Evolutionary conservation across 2,329 filamentous ascomycete genomes (phyloP).

Genomic region (Colletotrichum liaoningense): DNA sequence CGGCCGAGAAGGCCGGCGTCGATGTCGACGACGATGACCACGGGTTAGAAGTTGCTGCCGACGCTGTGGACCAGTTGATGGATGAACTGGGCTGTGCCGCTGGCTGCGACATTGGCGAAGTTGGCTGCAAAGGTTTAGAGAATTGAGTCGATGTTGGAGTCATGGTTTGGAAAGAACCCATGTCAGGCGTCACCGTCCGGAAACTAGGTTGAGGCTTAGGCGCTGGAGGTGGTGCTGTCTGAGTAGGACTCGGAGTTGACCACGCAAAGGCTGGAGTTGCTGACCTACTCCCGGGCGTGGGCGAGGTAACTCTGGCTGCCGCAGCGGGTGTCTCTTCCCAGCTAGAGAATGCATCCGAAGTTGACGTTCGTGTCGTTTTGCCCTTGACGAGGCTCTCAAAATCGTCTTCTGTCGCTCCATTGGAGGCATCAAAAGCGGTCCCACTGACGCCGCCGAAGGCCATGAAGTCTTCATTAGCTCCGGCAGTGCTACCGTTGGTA

Average conservation of each 20-base stretch:
- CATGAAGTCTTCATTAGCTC: constrained; percentile 74
- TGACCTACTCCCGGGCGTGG: constrained; percentile 47
- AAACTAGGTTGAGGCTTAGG: constrained; percentile 57
- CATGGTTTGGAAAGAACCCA: constrained; percentile 65
- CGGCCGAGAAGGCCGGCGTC: constrained; percentile 25
- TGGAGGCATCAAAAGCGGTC: constrained; percentile 63
- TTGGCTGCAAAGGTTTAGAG: constrained; percentile 68
- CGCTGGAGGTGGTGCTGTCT: constrained; percentile 43
- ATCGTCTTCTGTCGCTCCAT: constrained; percentile 73
- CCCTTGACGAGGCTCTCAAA: constrained; percentile 94
- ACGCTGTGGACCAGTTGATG: constrained; percentile 63
- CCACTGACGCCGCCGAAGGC: constrained; percentile 77
- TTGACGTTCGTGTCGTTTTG: constrained; percentile 53
- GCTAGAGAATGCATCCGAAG: constrained; percentile 54
- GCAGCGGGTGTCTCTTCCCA: constrained; percentile 60
- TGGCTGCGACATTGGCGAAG: constrained; percentile 37
- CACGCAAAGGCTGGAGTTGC: constrained; percentile 68
- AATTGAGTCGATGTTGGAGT: constrained; percentile 71
- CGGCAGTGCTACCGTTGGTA: constrained; percentile 60
- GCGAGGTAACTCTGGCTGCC: constrained; percentile 47
- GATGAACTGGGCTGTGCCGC: constrained; percentile 47
- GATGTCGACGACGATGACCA: constrained; percentile 56
- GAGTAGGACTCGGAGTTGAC: constrained; percentile 67
- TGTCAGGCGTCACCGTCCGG: constrained; percentile 70
- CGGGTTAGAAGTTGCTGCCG: constrained; percentile 54